Evolutionary conservation across 805 yeast genomes (phyloP).

Genomic region (Blastobotrys americana): DNA sequence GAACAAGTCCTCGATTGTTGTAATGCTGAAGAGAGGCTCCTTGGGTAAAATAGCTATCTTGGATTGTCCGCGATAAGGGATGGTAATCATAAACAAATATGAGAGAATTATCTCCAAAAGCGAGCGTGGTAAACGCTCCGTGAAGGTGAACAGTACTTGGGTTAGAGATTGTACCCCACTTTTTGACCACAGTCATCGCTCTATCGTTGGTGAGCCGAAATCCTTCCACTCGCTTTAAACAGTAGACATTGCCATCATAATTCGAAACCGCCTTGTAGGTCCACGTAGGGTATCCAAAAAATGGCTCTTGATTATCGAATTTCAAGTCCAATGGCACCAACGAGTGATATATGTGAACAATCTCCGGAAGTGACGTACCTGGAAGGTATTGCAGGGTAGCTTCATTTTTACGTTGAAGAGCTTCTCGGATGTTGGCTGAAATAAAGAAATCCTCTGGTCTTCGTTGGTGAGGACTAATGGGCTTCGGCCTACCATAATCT

Average conservation of each 20-base stretch:
- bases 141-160: slow-evolving; percentile 53
- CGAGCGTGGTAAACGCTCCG: slow-evolving; percentile 81
- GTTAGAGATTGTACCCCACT: slow-evolving; percentile 51
- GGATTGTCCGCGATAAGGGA: slow-evolving; percentile 66
- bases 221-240: slow-evolving; percentile 64
- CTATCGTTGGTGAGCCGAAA: slow-evolving; percentile 48
- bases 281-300: slow-evolving; percentile 51
- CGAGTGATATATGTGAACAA: slow-evolving; percentile 77
- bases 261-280: slow-evolving; percentile 77
- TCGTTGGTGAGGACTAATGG: slow-evolving; percentile 64
- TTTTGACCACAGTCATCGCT: slow-evolving; percentile 52
- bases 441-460: slow-evolving; percentile 64
- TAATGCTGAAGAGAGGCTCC: background rate
- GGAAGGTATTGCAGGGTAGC: slow-evolving; percentile 67
- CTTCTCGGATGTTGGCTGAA: slow-evolving; percentile 62
- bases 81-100: slow-evolving; percentile 77
- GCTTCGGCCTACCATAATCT: slow-evolving; percentile 47
- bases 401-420: slow-evolving; percentile 64
- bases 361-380: slow-evolving; percentile 58
- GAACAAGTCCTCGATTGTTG: slow-evolving; percentile 32
- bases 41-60: slow-evolving; percentile 52
- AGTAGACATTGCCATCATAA: slow-evolving; percentile 68
- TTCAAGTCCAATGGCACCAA: slow-evolving; percentile 69
- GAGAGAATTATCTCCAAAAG: slow-evolving; percentile 74
- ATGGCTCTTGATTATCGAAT: slow-evolving; percentile 30